These are phyloP conservation scores for Pleurotus platypus DNA, from an alignment of 768 basidiomycete genomes.

Conservation along the genomic window DNA sequence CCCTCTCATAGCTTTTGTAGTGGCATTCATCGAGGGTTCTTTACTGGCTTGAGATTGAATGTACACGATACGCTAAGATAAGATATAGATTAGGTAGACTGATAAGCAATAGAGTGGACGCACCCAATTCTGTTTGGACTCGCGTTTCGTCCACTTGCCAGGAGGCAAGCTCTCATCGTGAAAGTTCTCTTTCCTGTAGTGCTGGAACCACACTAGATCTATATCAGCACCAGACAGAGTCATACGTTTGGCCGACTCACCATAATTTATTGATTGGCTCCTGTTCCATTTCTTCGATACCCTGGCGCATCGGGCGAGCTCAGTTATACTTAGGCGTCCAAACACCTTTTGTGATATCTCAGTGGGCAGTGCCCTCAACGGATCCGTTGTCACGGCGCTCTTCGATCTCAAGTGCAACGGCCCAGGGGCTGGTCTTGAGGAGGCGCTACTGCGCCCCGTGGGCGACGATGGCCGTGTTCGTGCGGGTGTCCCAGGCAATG, in stretches of 20 bases:
- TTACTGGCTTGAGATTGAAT: slow-evolving; percentile 38
- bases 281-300: slow-evolving; percentile 86
- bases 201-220: slow-evolving; percentile 85
- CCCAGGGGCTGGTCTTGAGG: slow-evolving; percentile 45
- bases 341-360: slow-evolving; percentile 82
- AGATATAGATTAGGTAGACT: slow-evolving; percentile 10
- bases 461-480: slow-evolving; percentile 50
- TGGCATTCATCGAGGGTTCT: slow-evolving; percentile 28
- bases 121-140: slow-evolving; percentile 94
- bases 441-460: slow-evolving; percentile 28
- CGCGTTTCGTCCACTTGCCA: slow-evolving; percentile 89
- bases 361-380: slow-evolving; percentile 71
- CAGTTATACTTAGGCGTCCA: slow-evolving; percentile 49
- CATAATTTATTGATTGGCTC: slow-evolving; percentile 90
- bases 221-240: not conserved
- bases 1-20: slow-evolving; percentile 26
- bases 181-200: slow-evolving; percentile 84
- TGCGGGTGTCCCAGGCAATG: slow-evolving; percentile 64
- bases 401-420: slow-evolving; percentile 34
- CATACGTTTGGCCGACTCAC: slow-evolving; percentile 34
- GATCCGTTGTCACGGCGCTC: slow-evolving; percentile 43
- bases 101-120: slow-evolving; percentile 17
- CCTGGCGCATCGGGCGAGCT: slow-evolving; percentile 73
- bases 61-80: slow-evolving; percentile 48
- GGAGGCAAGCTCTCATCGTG: slow-evolving; percentile 74